phyloP scores from a whole-genome alignment of 106 monocot species.

The Chionographis japonica region DNA sequence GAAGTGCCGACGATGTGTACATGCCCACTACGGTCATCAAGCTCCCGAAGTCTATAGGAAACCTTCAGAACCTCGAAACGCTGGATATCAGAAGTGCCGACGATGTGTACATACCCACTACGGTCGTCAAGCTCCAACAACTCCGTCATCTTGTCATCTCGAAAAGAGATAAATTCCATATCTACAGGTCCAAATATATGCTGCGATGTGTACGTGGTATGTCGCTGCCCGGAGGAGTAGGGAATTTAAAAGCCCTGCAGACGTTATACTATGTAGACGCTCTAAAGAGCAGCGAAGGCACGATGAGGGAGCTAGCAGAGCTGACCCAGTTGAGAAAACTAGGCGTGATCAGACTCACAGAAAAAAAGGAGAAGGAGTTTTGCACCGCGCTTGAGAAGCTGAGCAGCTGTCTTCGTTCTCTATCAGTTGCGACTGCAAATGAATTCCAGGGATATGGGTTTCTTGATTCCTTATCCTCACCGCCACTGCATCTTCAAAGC shows the following conservation, averaged over 20 bases:
- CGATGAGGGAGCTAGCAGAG: conserved; percentile 4
- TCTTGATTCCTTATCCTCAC: neutral
- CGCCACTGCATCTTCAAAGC: conserved; percentile 7
- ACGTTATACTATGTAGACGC: neutral
- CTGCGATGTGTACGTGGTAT: no score
- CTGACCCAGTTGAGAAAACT: conserved; percentile 11
- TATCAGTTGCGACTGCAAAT: neutral
- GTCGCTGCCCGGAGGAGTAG: neutral
- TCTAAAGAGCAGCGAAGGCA: no score
- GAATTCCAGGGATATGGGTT: neutral
- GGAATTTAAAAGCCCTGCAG: neutral
- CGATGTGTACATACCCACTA: conserved; percentile 3
- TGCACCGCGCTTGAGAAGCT: neutral
- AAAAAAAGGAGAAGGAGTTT: neutral
- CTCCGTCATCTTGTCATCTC: neutral
- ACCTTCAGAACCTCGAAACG: conserved; percentile 1
- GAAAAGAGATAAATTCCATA: neutral
- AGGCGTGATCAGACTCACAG: neutral
- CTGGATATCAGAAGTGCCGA: conserved; percentile 5
- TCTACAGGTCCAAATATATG: no score
- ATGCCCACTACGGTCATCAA: no score
- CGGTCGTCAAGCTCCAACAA: conserved; percentile 4
- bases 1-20: no score
- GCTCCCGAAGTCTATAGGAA: neutral
- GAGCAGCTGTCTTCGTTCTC: neutral